phyloP scores from a whole-genome alignment of 108 stramenopile genomes.

The Skeletonema tropicum region DNA sequence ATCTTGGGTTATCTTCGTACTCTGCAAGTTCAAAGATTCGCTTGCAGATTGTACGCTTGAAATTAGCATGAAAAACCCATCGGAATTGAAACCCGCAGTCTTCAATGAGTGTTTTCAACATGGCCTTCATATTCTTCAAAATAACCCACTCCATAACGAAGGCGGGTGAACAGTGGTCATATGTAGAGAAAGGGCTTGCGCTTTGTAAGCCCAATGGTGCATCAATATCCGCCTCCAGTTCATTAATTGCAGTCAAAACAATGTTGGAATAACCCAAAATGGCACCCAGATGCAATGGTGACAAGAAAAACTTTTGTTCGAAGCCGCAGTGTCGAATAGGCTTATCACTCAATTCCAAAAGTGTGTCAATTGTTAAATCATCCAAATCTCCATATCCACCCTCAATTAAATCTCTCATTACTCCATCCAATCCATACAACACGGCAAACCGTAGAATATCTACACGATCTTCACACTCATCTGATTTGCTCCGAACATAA shows the following conservation, averaged over 20 bases:
- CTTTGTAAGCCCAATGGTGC: background rate
- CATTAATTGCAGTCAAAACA: background rate
- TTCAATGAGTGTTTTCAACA: background rate
- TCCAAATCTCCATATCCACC: background rate
- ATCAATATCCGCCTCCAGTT: background rate
- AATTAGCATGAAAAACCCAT: background rate
- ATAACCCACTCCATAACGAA: background rate
- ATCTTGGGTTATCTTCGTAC: background rate
- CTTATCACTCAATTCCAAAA: background rate
- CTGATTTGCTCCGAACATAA: background rate
- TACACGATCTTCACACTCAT: background rate
- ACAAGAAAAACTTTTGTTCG: background rate
- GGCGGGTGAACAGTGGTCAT: background rate
- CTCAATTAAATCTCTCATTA: background rate
- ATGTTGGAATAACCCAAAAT: constrained; percentile 1
- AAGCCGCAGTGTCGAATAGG: background rate
- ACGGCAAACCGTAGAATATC: background rate
- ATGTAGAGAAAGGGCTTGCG: background rate
- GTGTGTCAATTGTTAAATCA: constrained; percentile 3
- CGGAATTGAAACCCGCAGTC: constrained; percentile 1
- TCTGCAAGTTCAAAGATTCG: background rate
- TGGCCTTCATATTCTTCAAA: background rate
- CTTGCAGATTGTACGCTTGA: background rate
- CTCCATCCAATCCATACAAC: background rate
- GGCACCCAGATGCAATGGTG: background rate